Evolutionary conservation across 2,329 filamentous ascomycete genomes (phyloP).

Genomic region (Colletotrichum melonis): DNA sequence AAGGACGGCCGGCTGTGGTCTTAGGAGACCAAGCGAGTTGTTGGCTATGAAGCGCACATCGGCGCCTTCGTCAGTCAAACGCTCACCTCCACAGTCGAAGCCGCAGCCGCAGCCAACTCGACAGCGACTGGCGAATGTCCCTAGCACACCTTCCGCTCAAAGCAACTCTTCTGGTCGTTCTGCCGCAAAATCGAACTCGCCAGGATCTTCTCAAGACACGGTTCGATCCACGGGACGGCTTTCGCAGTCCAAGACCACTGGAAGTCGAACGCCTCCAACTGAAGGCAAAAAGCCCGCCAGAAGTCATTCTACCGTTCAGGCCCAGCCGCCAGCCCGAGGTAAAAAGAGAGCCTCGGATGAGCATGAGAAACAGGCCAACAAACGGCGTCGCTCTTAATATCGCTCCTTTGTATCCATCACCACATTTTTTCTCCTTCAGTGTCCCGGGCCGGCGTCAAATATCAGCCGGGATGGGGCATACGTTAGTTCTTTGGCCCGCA

Average conservation of each 20-base stretch:
- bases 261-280: not conserved
- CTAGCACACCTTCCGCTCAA: not conserved
- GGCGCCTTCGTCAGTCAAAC: not conserved
- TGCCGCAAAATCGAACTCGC: not conserved
- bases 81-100: not conserved
- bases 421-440: not conserved
- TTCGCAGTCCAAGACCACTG: not conserved
- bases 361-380: not conserved
- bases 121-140: not conserved
- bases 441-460: not conserved
- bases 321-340: not conserved
- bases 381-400: slow-evolving; percentile 12
- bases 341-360: slow-evolving; percentile 1
- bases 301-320: not conserved
- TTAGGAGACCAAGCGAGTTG: not conserved
- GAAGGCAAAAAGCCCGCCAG: not conserved
- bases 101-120: not conserved
- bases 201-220: not conserved
- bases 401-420: slow-evolving; percentile 4
- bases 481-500: not conserved
- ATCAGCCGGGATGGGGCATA: not conserved
- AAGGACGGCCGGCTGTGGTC: not conserved
- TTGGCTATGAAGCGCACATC: not conserved
- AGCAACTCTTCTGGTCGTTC: not conserved
- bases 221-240: not conserved